Percentiles rank a stretch among this genome's conserved stretches.
Evolutionary conservation across 257 asterid species (phyloP).

Genomic region (Rhazya stricta): DNA sequence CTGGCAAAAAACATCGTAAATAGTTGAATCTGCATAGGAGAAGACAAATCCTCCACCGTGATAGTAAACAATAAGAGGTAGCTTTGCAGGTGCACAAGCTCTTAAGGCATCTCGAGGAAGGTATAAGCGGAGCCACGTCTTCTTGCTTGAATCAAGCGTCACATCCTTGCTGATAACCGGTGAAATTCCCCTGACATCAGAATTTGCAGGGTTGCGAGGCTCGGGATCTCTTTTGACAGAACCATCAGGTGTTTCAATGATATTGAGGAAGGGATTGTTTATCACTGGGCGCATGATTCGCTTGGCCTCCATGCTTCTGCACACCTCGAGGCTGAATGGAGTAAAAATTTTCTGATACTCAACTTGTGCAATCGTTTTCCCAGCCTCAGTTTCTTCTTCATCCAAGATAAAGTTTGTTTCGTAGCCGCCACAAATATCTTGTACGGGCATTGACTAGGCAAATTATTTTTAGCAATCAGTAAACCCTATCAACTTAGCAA

Average conservation of each 20-base stretch:
- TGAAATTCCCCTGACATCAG: conserved; percentile 22
- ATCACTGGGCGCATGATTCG: conserved; percentile 28
- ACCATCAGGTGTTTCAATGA: conserved; percentile 26
- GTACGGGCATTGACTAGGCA: too few relatives aligned
- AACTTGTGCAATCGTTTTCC: too few relatives aligned
- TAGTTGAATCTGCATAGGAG: conserved; percentile 26
- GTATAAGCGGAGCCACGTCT: conserved; percentile 49
- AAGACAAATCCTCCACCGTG: conserved; percentile 56
- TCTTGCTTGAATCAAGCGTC: conserved; percentile 23
- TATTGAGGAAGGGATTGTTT: conserved; percentile 38
- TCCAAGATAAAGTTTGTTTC: too few relatives aligned
- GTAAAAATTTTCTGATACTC: too few relatives aligned
- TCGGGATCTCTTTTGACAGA: conserved; percentile 29
- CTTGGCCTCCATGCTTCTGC: too few relatives aligned
- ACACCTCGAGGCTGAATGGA: too few relatives aligned
- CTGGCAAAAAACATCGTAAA: conserved; percentile 30
- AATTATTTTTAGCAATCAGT: too few relatives aligned
- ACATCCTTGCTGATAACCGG: conserved; percentile 44
- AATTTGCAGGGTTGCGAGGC: conserved; percentile 19
- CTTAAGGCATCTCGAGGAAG: conserved; percentile 21
- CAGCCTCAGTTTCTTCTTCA: too few relatives aligned
- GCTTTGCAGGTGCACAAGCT: conserved; percentile 17
- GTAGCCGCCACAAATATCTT: too few relatives aligned
- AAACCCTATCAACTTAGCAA: too few relatives aligned
- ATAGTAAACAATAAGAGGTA: conserved; percentile 41